Evolutionary conservation across 345 rosid genomes (phyloP).

Genomic region (Eucalyptus melliodora): DNA sequence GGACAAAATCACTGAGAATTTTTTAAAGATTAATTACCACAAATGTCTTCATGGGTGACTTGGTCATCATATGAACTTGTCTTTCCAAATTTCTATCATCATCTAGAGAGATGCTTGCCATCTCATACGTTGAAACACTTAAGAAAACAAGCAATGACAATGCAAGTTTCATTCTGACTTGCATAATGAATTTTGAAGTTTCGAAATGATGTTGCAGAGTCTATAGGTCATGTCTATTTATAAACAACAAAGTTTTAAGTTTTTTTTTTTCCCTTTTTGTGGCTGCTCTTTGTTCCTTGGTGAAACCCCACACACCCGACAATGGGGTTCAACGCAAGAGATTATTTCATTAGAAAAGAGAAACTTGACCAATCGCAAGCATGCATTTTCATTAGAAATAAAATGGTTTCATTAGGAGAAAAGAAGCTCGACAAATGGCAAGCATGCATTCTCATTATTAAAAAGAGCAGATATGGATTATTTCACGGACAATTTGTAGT

Average conservation of each 20-base stretch:
- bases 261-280: not conserved
- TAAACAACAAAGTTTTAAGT: not conserved
- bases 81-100: not conserved
- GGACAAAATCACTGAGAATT: not conserved
- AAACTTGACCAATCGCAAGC: not conserved
- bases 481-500: too few relatives aligned
- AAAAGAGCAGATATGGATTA: too few relatives aligned
- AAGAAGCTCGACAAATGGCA: too few relatives aligned
- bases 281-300: not conserved
- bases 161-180: not conserved
- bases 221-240: not conserved
- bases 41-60: not conserved
- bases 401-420: too few relatives aligned
- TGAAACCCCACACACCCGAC: not conserved
- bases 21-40: not conserved
- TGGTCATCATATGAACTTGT: not conserved
- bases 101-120: not conserved
- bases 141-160: not conserved
- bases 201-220: not conserved
- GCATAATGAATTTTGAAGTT: not conserved
- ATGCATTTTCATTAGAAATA: not conserved
- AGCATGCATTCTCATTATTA: too few relatives aligned
- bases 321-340: not conserved
- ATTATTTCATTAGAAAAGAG: not conserved
- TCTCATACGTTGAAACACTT: not conserved